Percentiles rank a stretch among this genome's conserved stretches.
These are phyloP conservation scores for Aspergillus fijiensis DNA, from an alignment of 2,329 filamentous ascomycete species.

Conservation along the genomic window DNA sequence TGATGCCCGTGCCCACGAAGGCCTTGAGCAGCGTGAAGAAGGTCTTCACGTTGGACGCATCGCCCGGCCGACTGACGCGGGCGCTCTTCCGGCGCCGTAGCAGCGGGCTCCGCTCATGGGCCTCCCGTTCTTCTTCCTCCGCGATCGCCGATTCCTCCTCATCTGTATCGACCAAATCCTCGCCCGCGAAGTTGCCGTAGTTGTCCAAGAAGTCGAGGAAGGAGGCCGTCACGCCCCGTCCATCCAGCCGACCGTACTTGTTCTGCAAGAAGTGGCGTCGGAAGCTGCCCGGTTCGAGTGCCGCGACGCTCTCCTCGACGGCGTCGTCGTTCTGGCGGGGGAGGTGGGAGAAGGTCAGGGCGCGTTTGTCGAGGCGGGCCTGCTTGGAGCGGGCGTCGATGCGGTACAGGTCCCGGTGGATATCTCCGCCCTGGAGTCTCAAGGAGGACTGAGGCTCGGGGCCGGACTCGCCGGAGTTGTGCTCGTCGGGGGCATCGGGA, in stretches of 20 bases:
- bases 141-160: constrained; percentile 52
- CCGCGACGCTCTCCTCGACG: constrained; percentile 38
- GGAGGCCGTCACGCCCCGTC: constrained; percentile 18
- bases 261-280: constrained; percentile 52
- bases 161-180: constrained; percentile 61
- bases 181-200: constrained; percentile 74
- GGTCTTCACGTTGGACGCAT: constrained; percentile 68
- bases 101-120: constrained; percentile 60
- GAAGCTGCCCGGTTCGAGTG: constrained; percentile 56
- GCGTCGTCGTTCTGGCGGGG: constrained; percentile 23
- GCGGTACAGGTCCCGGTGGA: constrained; percentile 75
- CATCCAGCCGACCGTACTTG: constrained; percentile 25
- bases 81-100: constrained; percentile 57
- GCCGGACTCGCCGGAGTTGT: background rate
- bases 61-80: constrained; percentile 52
- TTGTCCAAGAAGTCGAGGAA: constrained; percentile 75
- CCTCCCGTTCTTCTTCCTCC: constrained; percentile 53
- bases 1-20: constrained; percentile 77
- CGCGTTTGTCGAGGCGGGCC: constrained; percentile 54
- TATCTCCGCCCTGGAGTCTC: constrained; percentile 71
- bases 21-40: constrained; percentile 79
- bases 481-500: constrained; percentile 2
- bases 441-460: constrained; percentile 61
- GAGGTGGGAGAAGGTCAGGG: constrained; percentile 66
- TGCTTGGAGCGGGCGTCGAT: constrained; percentile 57